These are phyloP conservation scores for Immersiporthe knoxdaviesiana DNA, from an alignment of 2,329 filamentous ascomycete species.

Conservation along the genomic window DNA sequence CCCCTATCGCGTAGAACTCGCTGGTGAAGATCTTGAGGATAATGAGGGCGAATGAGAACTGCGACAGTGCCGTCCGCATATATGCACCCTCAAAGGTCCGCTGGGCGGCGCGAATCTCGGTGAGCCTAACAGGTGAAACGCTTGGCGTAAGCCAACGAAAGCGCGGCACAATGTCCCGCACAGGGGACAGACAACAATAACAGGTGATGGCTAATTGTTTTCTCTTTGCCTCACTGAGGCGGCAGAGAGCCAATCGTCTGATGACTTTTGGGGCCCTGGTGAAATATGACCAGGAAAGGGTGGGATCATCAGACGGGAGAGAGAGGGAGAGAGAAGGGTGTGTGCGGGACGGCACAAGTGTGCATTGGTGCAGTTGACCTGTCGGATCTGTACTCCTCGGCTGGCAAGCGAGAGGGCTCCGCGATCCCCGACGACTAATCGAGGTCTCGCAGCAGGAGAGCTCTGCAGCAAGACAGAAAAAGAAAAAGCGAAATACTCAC, in stretches of 20 bases:
- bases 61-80: slow-evolving; percentile 88
- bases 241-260: neutral
- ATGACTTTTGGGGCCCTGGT: neutral
- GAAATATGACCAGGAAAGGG: neutral
- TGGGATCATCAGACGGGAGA: neutral
- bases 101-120: slow-evolving; percentile 93
- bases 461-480: too few relatives aligned
- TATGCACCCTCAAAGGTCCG: slow-evolving; percentile 97
- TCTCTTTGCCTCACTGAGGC: neutral
- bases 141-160: slow-evolving; percentile 18
- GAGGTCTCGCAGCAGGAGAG: neutral
- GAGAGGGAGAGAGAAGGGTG: too few relatives aligned
- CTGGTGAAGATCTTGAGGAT: slow-evolving; percentile 95
- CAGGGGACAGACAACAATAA: neutral
- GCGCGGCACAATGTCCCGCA: neutral
- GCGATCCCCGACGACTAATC: neutral
- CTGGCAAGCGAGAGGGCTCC: neutral
- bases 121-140: slow-evolving; percentile 57
- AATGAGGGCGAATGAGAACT: slow-evolving; percentile 93
- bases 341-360: neutral
- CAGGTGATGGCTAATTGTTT: slow-evolving; percentile 1
- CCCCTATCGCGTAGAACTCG: slow-evolving; percentile 97
- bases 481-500: slow-evolving; percentile 44
- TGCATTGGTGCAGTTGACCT: slow-evolving; percentile 12
- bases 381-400: neutral